These are phyloP conservation scores for Whalleya microplaca DNA, from an alignment of 2,329 filamentous ascomycete species.

Conservation along the genomic window DNA sequence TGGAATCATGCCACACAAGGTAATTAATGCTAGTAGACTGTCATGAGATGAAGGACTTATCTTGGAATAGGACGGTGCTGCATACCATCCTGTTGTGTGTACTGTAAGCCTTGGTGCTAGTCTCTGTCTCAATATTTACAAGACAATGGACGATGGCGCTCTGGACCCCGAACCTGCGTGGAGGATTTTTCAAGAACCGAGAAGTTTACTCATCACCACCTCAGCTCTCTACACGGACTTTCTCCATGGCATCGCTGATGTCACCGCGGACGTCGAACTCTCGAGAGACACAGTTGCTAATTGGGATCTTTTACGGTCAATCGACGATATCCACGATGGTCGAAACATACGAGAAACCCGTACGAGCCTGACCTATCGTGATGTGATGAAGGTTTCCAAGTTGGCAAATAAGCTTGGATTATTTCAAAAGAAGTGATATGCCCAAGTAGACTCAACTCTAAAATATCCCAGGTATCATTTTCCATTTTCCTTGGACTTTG, in stretches of 20 bases:
- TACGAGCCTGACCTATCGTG: conserved; percentile 79
- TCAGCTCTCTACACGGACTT: conserved; percentile 69
- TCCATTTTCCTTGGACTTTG: conserved; percentile 66
- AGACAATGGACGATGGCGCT: conserved; percentile 64
- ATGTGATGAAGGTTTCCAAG: conserved; percentile 82
- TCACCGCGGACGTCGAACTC: conserved; percentile 68
- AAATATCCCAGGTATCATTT: conserved; percentile 74
- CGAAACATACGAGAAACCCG: conserved; percentile 62
- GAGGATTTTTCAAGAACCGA: conserved; percentile 78
- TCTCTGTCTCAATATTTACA: conserved; percentile 77
- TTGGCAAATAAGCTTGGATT: conserved; percentile 69
- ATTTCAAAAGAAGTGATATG: conserved; percentile 44
- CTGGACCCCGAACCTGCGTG: conserved; percentile 54
- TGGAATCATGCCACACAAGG: conserved; percentile 96
- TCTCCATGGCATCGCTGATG: conserved; percentile 74
- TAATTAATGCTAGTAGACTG: conserved; percentile 28
- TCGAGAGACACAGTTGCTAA: conserved; percentile 67
- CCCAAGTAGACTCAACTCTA: conserved; percentile 37
- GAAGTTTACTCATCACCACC: conserved; percentile 77
- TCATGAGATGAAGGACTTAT: conserved; percentile 30
- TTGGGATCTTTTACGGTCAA: conserved; percentile 67
- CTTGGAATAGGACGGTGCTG: conserved; percentile 67
- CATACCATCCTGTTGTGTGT: conserved; percentile 86
- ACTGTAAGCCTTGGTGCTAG: conserved; percentile 84
- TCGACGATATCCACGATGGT: conserved; percentile 51